Evolutionary conservation across 2,329 filamentous ascomycete species (phyloP), one percentile per base, ranked within the genome.

Genomic region (Aureobasidium leucospermi): DNA sequence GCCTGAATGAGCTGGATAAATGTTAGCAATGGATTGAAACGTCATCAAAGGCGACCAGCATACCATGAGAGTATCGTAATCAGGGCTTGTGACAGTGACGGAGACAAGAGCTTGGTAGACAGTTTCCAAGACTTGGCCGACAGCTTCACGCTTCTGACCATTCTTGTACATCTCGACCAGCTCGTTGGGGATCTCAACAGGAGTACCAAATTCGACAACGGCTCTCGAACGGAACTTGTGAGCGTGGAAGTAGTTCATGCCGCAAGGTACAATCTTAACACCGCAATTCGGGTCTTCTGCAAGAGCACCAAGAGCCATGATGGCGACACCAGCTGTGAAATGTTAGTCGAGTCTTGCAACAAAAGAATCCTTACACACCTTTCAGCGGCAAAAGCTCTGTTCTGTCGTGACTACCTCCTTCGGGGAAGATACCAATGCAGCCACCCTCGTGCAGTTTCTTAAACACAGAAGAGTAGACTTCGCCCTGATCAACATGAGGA

Each of bases 171-270:
- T 85, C 63, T 92, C 82, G 5, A 96, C 90, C 36, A 96, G 77
- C 68, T 96, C 88, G 19, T 79, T 78, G 0, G 91, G 88, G 9
- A 97, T 85, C 65, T 96, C 89, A 63, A 97, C 86, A 0, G 94
- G 91, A 29, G 85, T 86, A 8, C 94, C 94, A 67, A 97, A 99
- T 70, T 99, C 94, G 62, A 97, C 86, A 4, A 99, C 93, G 38
- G 93, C 94, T 70, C 94, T 85, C 64, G 93, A 97, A 47, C 93
- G 88, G 75, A 99, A 99, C 73, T 97, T 99, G 80, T 99, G 93
- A 0, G 93, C 89, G 74, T 97, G 93, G 76, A 99, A 99, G 75
- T 99, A 99, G 75, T 99, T 99, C 93, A 99, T 96, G 67, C 93
- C 93, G 55, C 94, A 92, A 3, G 94, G 94, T 28, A 99, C 90